Evolutionary conservation across 306 rosid genomes (phyloP), one percentile per base, ranked within the genome.

Genomic region (Oemleria cerasiformis): DNA sequence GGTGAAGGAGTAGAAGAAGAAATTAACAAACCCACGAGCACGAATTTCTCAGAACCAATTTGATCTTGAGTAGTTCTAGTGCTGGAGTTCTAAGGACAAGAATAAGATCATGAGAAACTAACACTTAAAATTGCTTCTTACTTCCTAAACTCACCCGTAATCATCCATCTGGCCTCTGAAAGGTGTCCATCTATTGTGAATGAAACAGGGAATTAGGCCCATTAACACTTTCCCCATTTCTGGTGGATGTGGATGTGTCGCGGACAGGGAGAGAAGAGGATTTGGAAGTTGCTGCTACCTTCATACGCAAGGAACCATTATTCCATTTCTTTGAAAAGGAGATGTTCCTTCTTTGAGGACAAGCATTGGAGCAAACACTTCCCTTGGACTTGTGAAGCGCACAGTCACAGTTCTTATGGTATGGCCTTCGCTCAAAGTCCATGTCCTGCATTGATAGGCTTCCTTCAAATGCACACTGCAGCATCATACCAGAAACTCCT

Each of bases 391-490:
- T 75, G 72, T 74, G 79, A 15, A 79, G 79, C 2, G 75, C 78
- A 36, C 83, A 79, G 7, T 38, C 20, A 69, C 75, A 79, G 68
- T 79, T 73, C 34, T 74, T 73, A 59, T 79, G 96, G 82, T 90
- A 88, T 40, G 96, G 93, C 68, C 93, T 88, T 51, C 86, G 7
- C 34, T 84, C 86, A 30, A 84, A 62, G 34, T 78, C 84, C 41
- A 13, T 82, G 73, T 88, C 91, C 59, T 71, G 67, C 72, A 78
- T 19, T 41, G 86, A 80, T 34, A 88, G 70, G 63, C 91, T 80
- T 81, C 88, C 93, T 77, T 84, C 83, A 81, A 77, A 86, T 20
- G 86, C 85, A 69, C 83, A 63, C 77, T 69, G 67, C 67, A 75
- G 38, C 85, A 84, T 58, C 77, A 75, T 77, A 12, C 80, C 69